phyloP scores from a whole-genome alignment of 108 stramenopile species.

The Skeletonema potamos region DNA sequence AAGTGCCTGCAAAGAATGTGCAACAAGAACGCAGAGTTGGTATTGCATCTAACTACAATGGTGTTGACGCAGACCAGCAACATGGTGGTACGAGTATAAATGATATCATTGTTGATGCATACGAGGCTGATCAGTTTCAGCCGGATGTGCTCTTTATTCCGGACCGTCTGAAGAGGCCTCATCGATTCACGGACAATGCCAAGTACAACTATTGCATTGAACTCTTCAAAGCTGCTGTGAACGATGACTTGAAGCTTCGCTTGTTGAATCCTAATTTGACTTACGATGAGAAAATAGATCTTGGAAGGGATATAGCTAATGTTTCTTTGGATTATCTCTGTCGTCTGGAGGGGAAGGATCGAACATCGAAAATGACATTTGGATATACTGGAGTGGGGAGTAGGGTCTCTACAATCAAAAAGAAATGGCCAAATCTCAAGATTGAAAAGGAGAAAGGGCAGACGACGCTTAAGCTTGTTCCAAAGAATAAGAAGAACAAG shows the following conservation, averaged over 20 bases:
- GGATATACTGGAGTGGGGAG: not conserved
- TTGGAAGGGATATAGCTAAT: not conserved
- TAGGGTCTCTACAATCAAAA: not conserved
- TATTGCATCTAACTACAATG: constrained; percentile 6
- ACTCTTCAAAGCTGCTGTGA: not conserved
- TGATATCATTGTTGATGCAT: not conserved
- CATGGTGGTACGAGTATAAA: not conserved
- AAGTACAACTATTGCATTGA: not conserved
- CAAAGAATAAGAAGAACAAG: not conserved
- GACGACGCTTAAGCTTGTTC: not conserved
- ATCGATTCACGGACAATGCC: not conserved
- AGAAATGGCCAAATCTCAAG: not conserved
- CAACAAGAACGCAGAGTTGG: too few relatives aligned
- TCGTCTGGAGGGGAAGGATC: too few relatives aligned
- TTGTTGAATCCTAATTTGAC: not conserved
- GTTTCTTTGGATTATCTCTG: not conserved
- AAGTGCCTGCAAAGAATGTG: too few relatives aligned
- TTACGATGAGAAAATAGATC: not conserved
- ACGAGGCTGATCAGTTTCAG: not conserved
- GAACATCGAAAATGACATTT: not conserved
- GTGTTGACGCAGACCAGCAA: not conserved
- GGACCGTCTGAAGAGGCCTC: not conserved
- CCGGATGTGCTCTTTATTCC: not conserved
- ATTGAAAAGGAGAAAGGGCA: not conserved
- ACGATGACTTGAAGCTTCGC: not conserved